These are phyloP conservation scores for Pseudogymnoascus verrucosus DNA, from an alignment of 2,329 filamentous ascomycete species.

Conservation along the genomic window DNA sequence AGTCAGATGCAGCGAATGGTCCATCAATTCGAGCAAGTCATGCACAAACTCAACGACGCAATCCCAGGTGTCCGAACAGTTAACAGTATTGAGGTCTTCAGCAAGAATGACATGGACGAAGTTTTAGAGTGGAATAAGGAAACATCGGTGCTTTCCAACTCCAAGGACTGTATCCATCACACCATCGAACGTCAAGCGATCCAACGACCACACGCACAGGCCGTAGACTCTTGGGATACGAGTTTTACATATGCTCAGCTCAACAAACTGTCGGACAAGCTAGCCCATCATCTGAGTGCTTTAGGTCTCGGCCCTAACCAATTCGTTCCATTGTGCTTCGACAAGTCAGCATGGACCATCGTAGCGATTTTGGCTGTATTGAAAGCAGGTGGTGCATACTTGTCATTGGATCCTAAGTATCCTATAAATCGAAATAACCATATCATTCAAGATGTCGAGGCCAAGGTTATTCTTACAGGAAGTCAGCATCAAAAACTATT, in stretches of 20 bases:
- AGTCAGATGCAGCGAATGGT: neutral
- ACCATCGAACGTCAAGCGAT: slow-evolving; percentile 12
- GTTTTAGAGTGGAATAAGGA: slow-evolving; percentile 21
- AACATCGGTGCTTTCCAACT: slow-evolving; percentile 5
- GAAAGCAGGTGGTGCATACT: slow-evolving; percentile 22
- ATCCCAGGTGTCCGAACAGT: slow-evolving; percentile 31
- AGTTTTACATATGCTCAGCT: slow-evolving; percentile 16
- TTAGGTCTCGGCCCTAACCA: slow-evolving; percentile 12
- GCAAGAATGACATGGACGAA: slow-evolving; percentile 28
- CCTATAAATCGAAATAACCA: slow-evolving; percentile 16
- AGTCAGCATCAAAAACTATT: slow-evolving; percentile 24
- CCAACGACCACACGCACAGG: slow-evolving; percentile 11
- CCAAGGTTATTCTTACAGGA: neutral
- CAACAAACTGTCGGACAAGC: slow-evolving; percentile 5
- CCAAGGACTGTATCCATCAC: neutral
- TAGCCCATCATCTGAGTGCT: slow-evolving; percentile 15
- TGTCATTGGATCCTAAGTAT: slow-evolving; percentile 25
- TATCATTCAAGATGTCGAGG: slow-evolving; percentile 10
- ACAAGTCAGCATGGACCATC: slow-evolving; percentile 20
- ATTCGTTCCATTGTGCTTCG: slow-evolving; percentile 19
- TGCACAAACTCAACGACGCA: neutral
- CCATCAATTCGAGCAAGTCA: neutral
- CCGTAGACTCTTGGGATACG: slow-evolving; percentile 17
- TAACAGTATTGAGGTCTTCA: slow-evolving; percentile 30
- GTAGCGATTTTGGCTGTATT: slow-evolving; percentile 22